Conservation (phyloP, 1,284 basidiomycete genomes). For the Boletus mariae region DNA sequence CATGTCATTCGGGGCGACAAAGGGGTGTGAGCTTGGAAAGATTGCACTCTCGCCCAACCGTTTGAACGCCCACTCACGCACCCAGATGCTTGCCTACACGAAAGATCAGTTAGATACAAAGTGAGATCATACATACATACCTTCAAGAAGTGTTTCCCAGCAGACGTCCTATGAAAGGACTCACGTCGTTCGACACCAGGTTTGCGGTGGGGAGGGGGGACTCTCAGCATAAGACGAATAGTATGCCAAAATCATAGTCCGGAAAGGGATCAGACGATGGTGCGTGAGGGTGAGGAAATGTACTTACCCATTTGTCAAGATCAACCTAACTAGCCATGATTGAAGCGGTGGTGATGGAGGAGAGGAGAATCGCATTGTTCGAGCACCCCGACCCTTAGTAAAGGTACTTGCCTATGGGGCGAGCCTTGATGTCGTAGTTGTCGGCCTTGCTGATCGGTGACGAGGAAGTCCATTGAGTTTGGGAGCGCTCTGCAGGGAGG, state of each 20-base stretch:
- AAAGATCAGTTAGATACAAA: conserved; percentile 1
- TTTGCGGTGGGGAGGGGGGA: conserved; percentile 81
- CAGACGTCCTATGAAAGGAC: conserved; percentile 78
- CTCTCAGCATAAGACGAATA: conserved; percentile 39
- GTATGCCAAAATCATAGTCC: no score
- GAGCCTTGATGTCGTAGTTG: conserved; percentile 74
- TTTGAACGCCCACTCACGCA: conserved; percentile 59
- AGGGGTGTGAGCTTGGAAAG: conserved; percentile 52
- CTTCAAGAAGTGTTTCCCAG: conserved; percentile 83
- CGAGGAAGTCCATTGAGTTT: conserved; percentile 93
- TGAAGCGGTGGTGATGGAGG: conserved; percentile 82
- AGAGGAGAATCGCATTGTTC: conserved; percentile 81
- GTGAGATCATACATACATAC: conserved; percentile 35
- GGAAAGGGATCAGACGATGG: not conserved
- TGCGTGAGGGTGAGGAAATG: not conserved
- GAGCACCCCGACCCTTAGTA: conserved; percentile 83
- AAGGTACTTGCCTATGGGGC: conserved; percentile 63
- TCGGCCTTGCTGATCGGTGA: conserved; percentile 90
- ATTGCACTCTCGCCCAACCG: conserved; percentile 55
- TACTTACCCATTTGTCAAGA: conserved; percentile 85
- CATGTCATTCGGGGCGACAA: conserved; percentile 38
- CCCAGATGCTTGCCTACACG: conserved; percentile 54
- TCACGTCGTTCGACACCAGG: conserved; percentile 81
- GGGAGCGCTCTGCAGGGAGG: conserved; percentile 90
- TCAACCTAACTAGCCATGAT: conserved; percentile 87